A percentile compares a stretch with the other conserved stretches of the same genome.
Conservation (phyloP, 2,329 filamentous ascomycete species). For the Hypoxylon sp. region DNA sequence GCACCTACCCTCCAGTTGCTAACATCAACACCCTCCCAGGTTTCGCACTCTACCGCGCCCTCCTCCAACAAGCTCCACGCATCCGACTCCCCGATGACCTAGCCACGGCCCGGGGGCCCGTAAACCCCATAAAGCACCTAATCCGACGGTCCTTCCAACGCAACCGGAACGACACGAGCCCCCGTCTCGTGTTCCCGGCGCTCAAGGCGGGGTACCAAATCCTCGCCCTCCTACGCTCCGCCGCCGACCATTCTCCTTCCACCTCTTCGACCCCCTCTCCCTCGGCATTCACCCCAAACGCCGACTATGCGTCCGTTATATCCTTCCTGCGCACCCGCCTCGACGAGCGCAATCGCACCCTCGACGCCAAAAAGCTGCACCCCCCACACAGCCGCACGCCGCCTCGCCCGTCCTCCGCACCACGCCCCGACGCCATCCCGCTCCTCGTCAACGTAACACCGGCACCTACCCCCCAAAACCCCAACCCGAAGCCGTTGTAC, state of each 20-base stretch:
- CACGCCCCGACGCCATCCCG: constrained; percentile 43
- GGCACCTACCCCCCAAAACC: constrained; percentile 52
- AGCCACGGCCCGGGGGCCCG: constrained; percentile 45
- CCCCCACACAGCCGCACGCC: constrained; percentile 35
- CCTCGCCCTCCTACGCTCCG: constrained; percentile 42
- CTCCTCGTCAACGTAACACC: constrained; percentile 50
- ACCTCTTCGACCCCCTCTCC: constrained; percentile 9
- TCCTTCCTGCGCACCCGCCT: constrained; percentile 56
- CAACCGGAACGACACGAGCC: constrained; percentile 68
- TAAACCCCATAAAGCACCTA: constrained; percentile 65
- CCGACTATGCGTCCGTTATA: constrained; percentile 58
- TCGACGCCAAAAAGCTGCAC: constrained; percentile 39
- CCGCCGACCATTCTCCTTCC: constrained; percentile 12
- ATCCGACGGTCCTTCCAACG: constrained; percentile 72
- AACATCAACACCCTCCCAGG: constrained; percentile 55
- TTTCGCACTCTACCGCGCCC: constrained; percentile 77
- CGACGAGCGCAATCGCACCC: constrained; percentile 46
- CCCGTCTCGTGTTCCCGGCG: constrained; percentile 69
- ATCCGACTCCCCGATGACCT: constrained; percentile 65
- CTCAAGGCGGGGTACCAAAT: constrained; percentile 73
- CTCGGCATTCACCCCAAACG: constrained; percentile 46
- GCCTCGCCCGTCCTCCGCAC: constrained; percentile 33
- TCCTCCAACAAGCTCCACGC: constrained; percentile 68
- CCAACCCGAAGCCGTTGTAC: constrained; percentile 57
- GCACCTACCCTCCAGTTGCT: too few relatives aligned